These are phyloP conservation scores for Fragilariopsis cylindrus DNA, from an alignment of 108 stramenopile species.

Conservation along the genomic window DNA sequence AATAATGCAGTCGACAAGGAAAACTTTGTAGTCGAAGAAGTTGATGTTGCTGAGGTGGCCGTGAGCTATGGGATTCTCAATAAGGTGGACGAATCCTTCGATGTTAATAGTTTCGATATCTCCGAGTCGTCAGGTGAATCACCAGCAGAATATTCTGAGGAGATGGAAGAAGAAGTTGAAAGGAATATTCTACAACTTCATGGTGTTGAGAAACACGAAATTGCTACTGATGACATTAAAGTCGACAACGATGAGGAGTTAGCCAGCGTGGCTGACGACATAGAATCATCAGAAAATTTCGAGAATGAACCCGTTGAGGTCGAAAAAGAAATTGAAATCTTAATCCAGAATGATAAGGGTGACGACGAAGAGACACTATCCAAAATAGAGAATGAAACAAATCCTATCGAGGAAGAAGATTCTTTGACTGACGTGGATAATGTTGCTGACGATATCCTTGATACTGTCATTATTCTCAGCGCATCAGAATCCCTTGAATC, in stretches of 20 bases:
- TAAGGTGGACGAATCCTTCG: neutral
- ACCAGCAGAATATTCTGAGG: neutral
- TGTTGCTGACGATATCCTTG: no score
- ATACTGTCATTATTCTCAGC: no score
- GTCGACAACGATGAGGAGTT: neutral
- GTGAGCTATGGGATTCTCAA: neutral
- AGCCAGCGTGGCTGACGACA: no score
- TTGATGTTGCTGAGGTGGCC: conserved; percentile 13
- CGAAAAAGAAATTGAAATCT: no score
- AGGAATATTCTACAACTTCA: conserved; percentile 14
- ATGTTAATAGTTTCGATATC: conserved; percentile 3
- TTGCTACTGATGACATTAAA: neutral
- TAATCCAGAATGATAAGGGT: no score
- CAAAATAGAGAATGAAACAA: no score
- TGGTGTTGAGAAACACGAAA: neutral
- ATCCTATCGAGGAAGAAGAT: no score
- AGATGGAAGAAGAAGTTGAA: neutral
- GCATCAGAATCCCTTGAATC: no score
- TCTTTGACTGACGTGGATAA: no score
- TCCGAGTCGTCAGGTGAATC: conserved; percentile 6
- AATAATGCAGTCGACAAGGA: neutral
- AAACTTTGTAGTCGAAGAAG: neutral
- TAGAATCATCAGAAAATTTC: no score
- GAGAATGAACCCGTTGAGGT: no score
- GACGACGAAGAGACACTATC: no score